Evolutionary conservation across 1,139 yeast genomes (phyloP).

Genomic region (Candida sanyaensis): DNA sequence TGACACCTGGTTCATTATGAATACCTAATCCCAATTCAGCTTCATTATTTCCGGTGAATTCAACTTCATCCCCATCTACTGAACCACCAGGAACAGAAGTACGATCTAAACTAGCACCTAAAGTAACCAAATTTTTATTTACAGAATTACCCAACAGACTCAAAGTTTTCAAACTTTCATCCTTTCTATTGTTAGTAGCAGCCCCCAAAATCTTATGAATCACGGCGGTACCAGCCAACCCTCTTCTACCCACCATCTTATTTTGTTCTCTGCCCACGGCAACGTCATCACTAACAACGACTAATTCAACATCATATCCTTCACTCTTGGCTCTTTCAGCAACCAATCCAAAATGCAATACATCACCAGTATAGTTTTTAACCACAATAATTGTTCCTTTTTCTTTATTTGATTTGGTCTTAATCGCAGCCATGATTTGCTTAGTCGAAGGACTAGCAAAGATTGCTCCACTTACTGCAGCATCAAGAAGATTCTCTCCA

Average conservation of each 20-base stretch:
- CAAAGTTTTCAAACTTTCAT: constrained; percentile 41
- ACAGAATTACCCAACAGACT: constrained; percentile 68
- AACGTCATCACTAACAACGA: constrained; percentile 85
- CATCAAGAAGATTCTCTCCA: constrained; percentile 78
- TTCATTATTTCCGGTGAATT: constrained; percentile 49
- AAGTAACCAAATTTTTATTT: constrained; percentile 70
- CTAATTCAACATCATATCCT: constrained; percentile 70
- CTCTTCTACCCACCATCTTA: constrained; percentile 90
- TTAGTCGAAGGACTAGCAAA: constrained; percentile 93
- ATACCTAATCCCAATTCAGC: constrained; percentile 95
- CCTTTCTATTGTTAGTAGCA: constrained; percentile 43
- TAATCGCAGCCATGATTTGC: constrained; percentile 75
- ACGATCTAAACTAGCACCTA: constrained; percentile 88
- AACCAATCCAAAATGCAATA: constrained; percentile 87
- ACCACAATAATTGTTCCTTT: constrained; percentile 76
- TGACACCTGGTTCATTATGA: constrained; percentile 90
- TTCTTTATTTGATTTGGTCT: constrained; percentile 55
- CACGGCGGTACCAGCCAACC: constrained; percentile 85
- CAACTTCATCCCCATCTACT: constrained; percentile 41
- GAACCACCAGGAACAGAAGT: constrained; percentile 83
- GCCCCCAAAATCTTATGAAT: constrained; percentile 87
- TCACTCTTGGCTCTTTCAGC: constrained; percentile 83
- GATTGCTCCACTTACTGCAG: constrained; percentile 85
- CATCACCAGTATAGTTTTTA: constrained; percentile 93
- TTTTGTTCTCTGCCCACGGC: constrained; percentile 88